These are phyloP conservation scores for Claviceps spartinae DNA, from an alignment of 2,329 filamentous ascomycete species.

Conservation along the genomic window DNA sequence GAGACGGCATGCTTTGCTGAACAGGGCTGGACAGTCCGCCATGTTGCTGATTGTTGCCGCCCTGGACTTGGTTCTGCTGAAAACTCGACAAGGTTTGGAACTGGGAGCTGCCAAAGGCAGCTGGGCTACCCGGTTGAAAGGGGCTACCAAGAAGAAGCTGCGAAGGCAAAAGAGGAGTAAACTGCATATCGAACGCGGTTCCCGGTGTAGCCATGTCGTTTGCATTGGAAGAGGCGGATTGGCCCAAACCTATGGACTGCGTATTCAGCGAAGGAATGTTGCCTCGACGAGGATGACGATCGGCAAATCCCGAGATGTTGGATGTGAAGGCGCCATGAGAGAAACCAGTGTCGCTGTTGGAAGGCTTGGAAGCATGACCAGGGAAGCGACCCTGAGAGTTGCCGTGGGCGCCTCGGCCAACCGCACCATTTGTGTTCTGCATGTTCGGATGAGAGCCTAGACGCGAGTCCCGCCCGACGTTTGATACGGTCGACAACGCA, in stretches of 20 bases:
- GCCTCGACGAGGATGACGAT: constrained; percentile 69
- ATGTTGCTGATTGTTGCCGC: constrained; percentile 38
- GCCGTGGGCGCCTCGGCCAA: constrained; percentile 26
- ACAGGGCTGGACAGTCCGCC: constrained; percentile 58
- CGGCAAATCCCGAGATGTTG: constrained; percentile 72
- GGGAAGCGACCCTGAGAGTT: constrained; percentile 49
- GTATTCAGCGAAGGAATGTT: constrained; percentile 94
- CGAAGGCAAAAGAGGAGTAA: constrained; percentile 87
- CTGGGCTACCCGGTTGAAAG: constrained; percentile 89
- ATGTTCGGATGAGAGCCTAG: constrained; percentile 82
- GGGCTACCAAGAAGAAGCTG: constrained; percentile 90
- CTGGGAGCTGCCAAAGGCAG: constrained; percentile 78
- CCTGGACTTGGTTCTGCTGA: constrained; percentile 38
- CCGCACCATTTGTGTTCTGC: constrained; percentile 67
- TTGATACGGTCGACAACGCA: constrained; percentile 65
- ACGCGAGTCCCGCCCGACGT: constrained; percentile 67
- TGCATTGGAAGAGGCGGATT: constrained; percentile 32
- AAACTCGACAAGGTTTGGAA: constrained; percentile 77
- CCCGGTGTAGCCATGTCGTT: constrained; percentile 76
- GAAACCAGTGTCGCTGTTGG: constrained; percentile 75
- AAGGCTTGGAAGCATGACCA: constrained; percentile 65
- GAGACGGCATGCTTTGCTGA: constrained; percentile 65
- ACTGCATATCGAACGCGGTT: constrained; percentile 94
- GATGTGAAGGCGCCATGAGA: constrained; percentile 86
- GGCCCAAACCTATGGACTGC: constrained; percentile 42